These are phyloP conservation scores for Fraxinus sp. DNA, from an alignment of 305 asterid species.

Conservation along the genomic window DNA sequence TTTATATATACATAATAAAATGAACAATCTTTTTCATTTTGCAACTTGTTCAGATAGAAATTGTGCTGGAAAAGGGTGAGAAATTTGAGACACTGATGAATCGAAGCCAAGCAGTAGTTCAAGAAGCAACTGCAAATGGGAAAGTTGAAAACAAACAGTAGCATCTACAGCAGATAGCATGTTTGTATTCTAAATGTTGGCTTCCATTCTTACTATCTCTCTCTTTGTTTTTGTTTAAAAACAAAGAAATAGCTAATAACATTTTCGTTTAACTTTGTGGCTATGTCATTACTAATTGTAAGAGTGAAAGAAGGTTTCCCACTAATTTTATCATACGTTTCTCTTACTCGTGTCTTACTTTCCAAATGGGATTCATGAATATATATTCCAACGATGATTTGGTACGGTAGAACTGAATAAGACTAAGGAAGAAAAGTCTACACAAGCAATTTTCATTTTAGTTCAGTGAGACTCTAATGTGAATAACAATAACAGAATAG, in stretches of 20 bases:
- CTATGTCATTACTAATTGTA: not conserved
- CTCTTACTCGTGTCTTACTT: not conserved
- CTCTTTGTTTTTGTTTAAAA: not conserved
- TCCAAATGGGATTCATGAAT: not conserved
- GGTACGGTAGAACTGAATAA: not conserved
- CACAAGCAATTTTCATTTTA: not conserved
- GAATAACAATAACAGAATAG: not conserved
- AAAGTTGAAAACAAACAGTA: conserved; percentile 14
- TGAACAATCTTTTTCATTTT: not conserved
- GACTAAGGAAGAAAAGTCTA: not conserved
- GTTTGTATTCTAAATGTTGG: conserved; percentile 2
- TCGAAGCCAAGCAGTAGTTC: conserved; percentile 32
- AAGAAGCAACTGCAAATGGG: conserved; percentile 30
- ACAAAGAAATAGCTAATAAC: not conserved
- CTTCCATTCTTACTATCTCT: not conserved
- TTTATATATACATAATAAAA: not conserved
- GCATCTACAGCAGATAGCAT: not conserved
- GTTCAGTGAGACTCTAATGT: not conserved
- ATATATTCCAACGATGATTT: not conserved
- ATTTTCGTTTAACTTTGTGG: not conserved
- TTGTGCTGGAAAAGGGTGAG: conserved; percentile 71
- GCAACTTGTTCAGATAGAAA: conserved; percentile 49
- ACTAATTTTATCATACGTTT: not conserved
- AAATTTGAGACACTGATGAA: conserved; percentile 62
- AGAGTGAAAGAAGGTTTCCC: conserved; percentile 1